These are phyloP conservation scores for Paxillus involutus DNA, from an alignment of 768 basidiomycete genomes.

Conservation along the genomic window DNA sequence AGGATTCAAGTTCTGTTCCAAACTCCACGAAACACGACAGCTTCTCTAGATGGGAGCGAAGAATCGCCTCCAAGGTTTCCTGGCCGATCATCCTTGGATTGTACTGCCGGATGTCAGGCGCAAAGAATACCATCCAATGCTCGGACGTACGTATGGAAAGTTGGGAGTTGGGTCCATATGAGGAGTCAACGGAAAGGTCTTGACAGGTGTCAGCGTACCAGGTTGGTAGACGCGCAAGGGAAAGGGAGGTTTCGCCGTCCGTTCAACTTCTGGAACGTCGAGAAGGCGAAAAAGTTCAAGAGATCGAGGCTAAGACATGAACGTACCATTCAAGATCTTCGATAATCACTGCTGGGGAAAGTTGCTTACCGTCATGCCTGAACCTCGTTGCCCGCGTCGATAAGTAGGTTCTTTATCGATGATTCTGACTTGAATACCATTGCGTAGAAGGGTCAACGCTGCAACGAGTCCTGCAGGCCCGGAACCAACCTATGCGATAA, in stretches of 20 bases:
- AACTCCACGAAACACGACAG: constrained; percentile 31
- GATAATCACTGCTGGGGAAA: neutral
- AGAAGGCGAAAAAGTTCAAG: constrained; percentile 40
- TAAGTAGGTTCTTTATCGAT: constrained; percentile 18
- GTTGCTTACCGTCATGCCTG: constrained; percentile 34
- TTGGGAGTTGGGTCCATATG: constrained; percentile 7
- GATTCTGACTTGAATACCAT: constrained; percentile 21
- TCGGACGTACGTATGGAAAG: constrained; percentile 2
- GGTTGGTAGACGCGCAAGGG: constrained; percentile 33
- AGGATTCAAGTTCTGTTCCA: constrained; percentile 31
- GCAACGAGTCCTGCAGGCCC: constrained; percentile 47
- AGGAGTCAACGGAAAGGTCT: neutral
- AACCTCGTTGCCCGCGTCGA: constrained; percentile 38
- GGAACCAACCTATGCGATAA: constrained; percentile 40
- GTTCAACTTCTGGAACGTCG: constrained; percentile 37
- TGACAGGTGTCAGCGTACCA: neutral
- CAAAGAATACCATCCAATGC: neutral
- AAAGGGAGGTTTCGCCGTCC: constrained; percentile 26
- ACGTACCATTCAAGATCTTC: neutral
- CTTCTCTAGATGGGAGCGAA: constrained; percentile 29
- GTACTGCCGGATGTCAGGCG: neutral
- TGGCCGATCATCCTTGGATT: constrained; percentile 17
- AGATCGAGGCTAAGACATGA: constrained; percentile 36
- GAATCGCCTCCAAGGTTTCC: constrained; percentile 27
- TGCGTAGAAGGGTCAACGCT: constrained; percentile 37